Evolutionary conservation across 1,284 basidiomycete species (phyloP), one percentile per base, ranked within the genome.

Genomic region (Tilletiopsis washingtonensis): DNA sequence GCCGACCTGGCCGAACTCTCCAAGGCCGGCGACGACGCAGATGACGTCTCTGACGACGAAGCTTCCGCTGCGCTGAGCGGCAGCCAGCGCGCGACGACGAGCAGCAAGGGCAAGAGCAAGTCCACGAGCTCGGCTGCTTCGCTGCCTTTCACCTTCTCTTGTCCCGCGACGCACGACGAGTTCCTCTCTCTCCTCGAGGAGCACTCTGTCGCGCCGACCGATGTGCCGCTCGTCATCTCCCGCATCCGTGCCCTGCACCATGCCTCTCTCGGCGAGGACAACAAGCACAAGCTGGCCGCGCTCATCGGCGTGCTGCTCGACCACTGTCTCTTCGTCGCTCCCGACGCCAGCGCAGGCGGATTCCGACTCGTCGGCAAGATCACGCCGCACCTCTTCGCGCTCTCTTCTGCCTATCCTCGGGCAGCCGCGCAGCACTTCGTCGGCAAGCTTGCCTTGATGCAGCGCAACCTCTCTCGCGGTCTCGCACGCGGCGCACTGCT

Each of bases 181-280:
- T 86, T 98, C 59, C 79, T 96, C 38, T 81, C 85, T 19, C 83
- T 93, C 15, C 72, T 96, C 2, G 81, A 86, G 19, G 78, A 78
- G 34, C 71, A 91, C 19, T 75, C 80, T 4, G 62, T 69, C 38
- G 49, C 56, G 32, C 51, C 61, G 15, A 55, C 58, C 34, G 84
- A 93, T 55, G 74, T 96, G 5, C 82, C 85, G 1, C 84, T 78
- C 0, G 88, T 98, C 5, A 78, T 97, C 21, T 85, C 96, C 67
- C 86, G 94, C 38, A 93, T 98, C 51, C 82, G 91, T 20, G 81
- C 88, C 0, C 76, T 97, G 4, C 84, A 96, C 70, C 93, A 98
- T 69, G 85, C 93, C 1, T 91, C 88, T 67, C 77, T 98, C 4
- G 84, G 82, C 0, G 82, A 85, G 34, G 89, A 88, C 37, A 98